Percentiles rank a stretch among this genome's conserved stretches.
Conservation (phyloP, 148 eudicot species). For the Silene latifolia region DNA sequence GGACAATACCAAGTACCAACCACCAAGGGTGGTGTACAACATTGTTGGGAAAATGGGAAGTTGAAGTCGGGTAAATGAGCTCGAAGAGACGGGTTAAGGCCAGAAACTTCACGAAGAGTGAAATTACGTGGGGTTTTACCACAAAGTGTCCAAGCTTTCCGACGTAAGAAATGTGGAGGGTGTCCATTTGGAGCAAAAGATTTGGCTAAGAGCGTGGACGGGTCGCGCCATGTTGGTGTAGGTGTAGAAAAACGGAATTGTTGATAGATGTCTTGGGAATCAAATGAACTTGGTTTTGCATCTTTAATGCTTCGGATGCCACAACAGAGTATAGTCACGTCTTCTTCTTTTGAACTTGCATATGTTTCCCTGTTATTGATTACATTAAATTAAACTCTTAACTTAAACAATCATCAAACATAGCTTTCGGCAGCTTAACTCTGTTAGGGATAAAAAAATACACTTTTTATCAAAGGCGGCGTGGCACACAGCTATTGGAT, state of each 20-base stretch:
- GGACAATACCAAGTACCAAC: constrained; percentile 82
- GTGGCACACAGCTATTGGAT: too few species aligned
- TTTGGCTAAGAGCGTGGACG: constrained; percentile 30
- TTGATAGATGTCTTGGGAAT: constrained; percentile 54
- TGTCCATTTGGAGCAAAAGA: constrained; percentile 51
- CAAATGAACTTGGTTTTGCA: constrained; percentile 48
- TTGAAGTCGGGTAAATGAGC: constrained; percentile 43
- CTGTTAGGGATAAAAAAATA: too few species aligned
- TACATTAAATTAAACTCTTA: too few species aligned
- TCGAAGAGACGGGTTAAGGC: constrained; percentile 50
- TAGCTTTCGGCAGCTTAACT: too few species aligned
- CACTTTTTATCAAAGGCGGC: too few species aligned
- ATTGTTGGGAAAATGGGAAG: constrained; percentile 27
- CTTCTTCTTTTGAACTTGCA: constrained; percentile 44
- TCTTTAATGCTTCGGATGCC: constrained; percentile 34
- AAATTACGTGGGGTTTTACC: constrained; percentile 31
- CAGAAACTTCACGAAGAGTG: constrained; percentile 46
- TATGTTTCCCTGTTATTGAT: constrained; percentile 17
- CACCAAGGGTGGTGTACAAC: constrained; percentile 26
- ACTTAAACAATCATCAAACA: too few species aligned
- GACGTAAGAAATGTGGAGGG: constrained; percentile 53
- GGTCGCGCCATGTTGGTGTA: constrained; percentile 8
- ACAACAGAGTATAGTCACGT: constrained; percentile 33
- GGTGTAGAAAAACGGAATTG: constrained; percentile 44
- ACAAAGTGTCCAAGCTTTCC: constrained; percentile 33